These are phyloP conservation scores for Fusarium stilboides DNA, from an alignment of 2,329 filamentous ascomycete genomes.

Conservation along the genomic window DNA sequence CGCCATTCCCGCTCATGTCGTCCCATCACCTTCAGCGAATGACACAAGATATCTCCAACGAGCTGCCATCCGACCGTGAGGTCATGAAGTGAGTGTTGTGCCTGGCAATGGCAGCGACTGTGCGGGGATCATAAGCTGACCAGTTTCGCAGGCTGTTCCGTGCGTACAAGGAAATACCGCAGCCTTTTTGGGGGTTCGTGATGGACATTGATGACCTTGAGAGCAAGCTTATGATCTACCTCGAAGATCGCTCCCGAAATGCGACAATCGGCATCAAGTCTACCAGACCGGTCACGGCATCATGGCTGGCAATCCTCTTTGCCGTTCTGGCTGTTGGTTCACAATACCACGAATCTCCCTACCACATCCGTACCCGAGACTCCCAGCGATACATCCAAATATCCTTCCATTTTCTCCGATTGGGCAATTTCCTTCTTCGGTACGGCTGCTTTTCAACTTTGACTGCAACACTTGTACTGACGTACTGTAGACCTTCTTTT, in stretches of 20 bases:
- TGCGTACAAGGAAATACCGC: conserved; percentile 77
- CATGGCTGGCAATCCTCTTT: conserved; percentile 77
- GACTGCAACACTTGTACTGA: conserved; percentile 12
- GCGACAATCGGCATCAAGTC: conserved; percentile 63
- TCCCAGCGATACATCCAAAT: conserved; percentile 75
- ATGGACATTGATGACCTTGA: conserved; percentile 77
- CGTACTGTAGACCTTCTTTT: conserved; percentile 67
- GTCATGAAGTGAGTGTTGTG: conserved; percentile 72
- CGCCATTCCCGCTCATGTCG: conserved; percentile 78
- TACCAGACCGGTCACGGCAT: conserved; percentile 70
- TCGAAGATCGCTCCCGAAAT: conserved; percentile 74
- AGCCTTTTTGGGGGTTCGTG: conserved; percentile 78
- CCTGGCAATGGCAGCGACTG: background rate
- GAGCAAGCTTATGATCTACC: conserved; percentile 74
- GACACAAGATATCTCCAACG: conserved; percentile 72
- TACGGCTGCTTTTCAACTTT: conserved; percentile 44
- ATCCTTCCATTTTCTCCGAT: conserved; percentile 75
- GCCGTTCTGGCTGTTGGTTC: conserved; percentile 76
- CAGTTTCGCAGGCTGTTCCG: conserved; percentile 68
- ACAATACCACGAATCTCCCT: conserved; percentile 76
- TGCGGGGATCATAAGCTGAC: conserved; percentile 13
- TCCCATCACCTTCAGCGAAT: conserved; percentile 72
- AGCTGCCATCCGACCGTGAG: conserved; percentile 75
- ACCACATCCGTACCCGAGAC: conserved; percentile 71
- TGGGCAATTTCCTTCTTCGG: conserved; percentile 75